Percentiles rank a stretch among this genome's conserved stretches.
Evolutionary conservation across 2,329 filamentous ascomycete genomes (phyloP).

Genomic region (Colletotrichum godetiae): DNA sequence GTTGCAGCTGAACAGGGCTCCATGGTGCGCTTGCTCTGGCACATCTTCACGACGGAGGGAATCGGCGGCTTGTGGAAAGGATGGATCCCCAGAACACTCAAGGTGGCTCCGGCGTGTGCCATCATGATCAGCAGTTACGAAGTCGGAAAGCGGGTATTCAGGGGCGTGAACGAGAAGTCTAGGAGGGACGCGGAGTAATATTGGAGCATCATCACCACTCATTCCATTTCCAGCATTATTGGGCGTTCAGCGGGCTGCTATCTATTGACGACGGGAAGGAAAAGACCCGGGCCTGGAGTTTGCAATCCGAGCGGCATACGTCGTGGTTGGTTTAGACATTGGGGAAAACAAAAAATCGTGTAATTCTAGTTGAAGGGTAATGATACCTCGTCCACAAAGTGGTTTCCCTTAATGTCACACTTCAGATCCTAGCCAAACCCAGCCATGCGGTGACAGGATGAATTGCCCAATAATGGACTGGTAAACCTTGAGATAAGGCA

Average conservation of each 20-base stretch:
- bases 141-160: constrained; percentile 89
- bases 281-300: constrained; percentile 24
- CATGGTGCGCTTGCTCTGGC: constrained; percentile 87
- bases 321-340: constrained; percentile 20
- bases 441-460: neutral
- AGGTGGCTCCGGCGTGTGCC: constrained; percentile 95
- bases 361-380: constrained; percentile 26
- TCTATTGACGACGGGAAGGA: constrained; percentile 10
- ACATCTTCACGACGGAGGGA: constrained; percentile 91
- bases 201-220: constrained; percentile 14
- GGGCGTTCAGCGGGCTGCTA: constrained; percentile 32
- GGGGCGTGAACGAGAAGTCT: constrained; percentile 73
- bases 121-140: constrained; percentile 99
- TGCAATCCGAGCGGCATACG: constrained; percentile 19
- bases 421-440: neutral
- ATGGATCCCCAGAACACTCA: constrained; percentile 91
- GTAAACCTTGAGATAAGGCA: neutral
- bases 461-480: constrained; percentile 13
- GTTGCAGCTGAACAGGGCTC: constrained; percentile 76
- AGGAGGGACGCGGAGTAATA: constrained; percentile 27
- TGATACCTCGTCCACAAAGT: constrained; percentile 26
- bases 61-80: constrained; percentile 85
- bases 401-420: neutral
- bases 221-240: constrained; percentile 24
- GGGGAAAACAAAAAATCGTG: constrained; percentile 22